Conservation (phyloP, 805 yeast genomes). For the Saccharomycopsis sp. region DNA sequence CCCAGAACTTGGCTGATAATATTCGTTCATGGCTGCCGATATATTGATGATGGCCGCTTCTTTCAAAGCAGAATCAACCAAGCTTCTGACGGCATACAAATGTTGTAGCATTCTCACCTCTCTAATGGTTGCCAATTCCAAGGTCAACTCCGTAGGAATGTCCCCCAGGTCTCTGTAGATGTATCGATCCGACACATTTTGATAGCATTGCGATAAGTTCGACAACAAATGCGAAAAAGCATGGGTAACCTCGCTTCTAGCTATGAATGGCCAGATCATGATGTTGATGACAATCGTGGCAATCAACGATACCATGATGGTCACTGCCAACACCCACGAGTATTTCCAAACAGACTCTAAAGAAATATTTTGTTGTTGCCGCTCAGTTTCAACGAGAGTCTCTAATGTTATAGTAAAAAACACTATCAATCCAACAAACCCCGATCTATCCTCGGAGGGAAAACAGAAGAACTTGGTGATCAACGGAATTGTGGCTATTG, state of each 20-base stretch:
- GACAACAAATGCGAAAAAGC: constrained; percentile 35
- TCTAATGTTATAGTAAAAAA: constrained; percentile 37
- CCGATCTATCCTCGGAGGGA: constrained; percentile 34
- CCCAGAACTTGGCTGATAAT: not conserved
- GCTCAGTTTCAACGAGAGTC: constrained; percentile 18
- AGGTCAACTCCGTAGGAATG: constrained; percentile 39
- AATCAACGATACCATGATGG: constrained; percentile 34
- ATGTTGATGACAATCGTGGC: constrained; percentile 36
- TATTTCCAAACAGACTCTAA: constrained; percentile 30
- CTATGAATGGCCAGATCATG: constrained; percentile 43
- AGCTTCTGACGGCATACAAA: constrained; percentile 33
- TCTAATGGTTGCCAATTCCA: constrained; percentile 38
- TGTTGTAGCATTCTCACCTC: constrained; percentile 44
- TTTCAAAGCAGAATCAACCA: constrained; percentile 25
- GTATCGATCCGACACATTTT: constrained; percentile 41
- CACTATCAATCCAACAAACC: constrained; percentile 34
- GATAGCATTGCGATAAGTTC: constrained; percentile 41
- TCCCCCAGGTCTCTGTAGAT: constrained; percentile 42
- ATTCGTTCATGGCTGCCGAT: constrained; percentile 5
- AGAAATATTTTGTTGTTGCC: constrained; percentile 5
- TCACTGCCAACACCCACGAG: constrained; percentile 36
- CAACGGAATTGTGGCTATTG: not conserved
- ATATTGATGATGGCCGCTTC: constrained; percentile 10
- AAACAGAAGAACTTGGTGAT: constrained; percentile 1
- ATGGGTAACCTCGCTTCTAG: constrained; percentile 35